Base-by-base conservation (phyloP, 345 rosid species). In the Camelina hispida region DNA sequence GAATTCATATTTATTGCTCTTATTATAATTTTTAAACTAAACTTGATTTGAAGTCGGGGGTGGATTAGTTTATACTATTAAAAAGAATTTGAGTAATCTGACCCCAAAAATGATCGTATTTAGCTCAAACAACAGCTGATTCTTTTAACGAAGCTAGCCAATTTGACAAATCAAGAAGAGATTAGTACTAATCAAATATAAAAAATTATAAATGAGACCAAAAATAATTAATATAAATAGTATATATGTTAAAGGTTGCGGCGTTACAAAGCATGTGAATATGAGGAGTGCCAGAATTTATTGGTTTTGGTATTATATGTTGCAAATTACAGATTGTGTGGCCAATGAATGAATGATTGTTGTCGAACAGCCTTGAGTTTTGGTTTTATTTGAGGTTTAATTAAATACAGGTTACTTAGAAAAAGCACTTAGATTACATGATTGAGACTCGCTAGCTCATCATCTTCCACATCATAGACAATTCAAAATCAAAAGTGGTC, bases 401-500 rank as follows among this genome's bases (percentile, higher is more conserved):
- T 14, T 62, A 15, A 18, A 43, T 43, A 43, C 48, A 43, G 48
- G 15, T n/a, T 56, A 58, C 72, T 48, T 25, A 5, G 56, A 47
- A 37, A 16, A 60, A 37, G 34, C 52, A 69, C 37, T 47, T 48
- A 56, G 34, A 63, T 63, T 63, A 23, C 46, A 77, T 77, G 75
- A 62, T 70, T 64, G 59, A 69, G 66, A 76, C 80, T 77, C 57
- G 76, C 71, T 55, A 76, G 59, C 80, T 76, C 70, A 76, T 44
- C 73, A 60, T 38, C 42, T 53, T 64, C 64, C 56, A 43, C 64
- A 42, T 37, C 42, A 61, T 18, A 34, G 4, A 4, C 34, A 15
- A 12, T 28, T 18, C 8, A 6, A 23, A 23, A 7, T 38, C 37
- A 18, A n/a, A 25, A 61, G 25, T 53, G 60, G 69, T 68, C n/a